These are phyloP conservation scores for Solidago caesia DNA, from an alignment of 129 eudicot species.

Conservation along the genomic window DNA sequence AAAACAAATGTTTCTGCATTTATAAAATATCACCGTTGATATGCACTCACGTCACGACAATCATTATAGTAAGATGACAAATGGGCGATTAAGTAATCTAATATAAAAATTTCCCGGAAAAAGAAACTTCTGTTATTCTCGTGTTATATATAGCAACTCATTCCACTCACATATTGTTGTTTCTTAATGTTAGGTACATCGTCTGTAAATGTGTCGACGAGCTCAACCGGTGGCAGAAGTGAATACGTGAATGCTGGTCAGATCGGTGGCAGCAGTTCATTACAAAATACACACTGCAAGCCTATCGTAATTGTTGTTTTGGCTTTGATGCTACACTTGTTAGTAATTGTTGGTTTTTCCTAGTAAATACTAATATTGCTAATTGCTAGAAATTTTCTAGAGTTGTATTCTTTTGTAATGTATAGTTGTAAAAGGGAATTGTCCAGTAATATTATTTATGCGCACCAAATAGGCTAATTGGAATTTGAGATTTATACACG, in stretches of 20 bases:
- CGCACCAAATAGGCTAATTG: conserved; percentile 26
- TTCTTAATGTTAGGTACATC: conserved; percentile 49
- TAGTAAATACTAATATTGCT: conserved; percentile 7
- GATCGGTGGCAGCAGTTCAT: conserved; percentile 42
- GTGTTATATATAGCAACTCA: neutral
- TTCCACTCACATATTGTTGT: conserved; percentile 5
- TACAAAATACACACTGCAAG: conserved; percentile 23
- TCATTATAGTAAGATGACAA: neutral
- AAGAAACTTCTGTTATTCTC: no score
- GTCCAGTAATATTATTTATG: conserved; percentile 27
- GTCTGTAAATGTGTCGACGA: conserved; percentile 81
- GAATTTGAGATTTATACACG: conserved; percentile 23
- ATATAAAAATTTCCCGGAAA: no score
- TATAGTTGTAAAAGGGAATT: conserved; percentile 29
- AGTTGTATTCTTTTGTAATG: conserved; percentile 31
- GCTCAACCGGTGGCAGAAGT: conserved; percentile 53
- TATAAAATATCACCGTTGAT: neutral
- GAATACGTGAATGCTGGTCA: conserved; percentile 73
- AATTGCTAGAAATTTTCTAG: conserved; percentile 16
- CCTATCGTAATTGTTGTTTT: conserved; percentile 25
- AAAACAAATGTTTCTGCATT: neutral
- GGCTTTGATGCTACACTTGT: conserved; percentile 39
- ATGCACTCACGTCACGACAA: neutral
- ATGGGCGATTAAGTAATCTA: neutral
- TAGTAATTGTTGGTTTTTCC: conserved; percentile 23